phyloP scores from a whole-genome alignment of 371 early-diverging fungal species.

The Mucor velutinosus region DNA sequence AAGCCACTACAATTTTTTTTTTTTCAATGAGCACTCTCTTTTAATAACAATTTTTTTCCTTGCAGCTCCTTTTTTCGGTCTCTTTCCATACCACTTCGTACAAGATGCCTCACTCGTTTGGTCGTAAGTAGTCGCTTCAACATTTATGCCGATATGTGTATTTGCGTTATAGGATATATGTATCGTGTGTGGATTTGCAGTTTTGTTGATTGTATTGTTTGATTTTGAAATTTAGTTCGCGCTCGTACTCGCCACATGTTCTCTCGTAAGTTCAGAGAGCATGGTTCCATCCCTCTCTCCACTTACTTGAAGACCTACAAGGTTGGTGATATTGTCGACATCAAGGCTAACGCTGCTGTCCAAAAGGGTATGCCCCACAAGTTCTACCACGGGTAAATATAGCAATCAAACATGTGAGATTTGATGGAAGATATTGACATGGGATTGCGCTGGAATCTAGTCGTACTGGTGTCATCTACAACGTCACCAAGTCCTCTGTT shows the following conservation, averaged over 20 bases:
- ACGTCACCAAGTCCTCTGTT: conserved; percentile 97
- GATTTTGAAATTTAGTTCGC: conserved; percentile 58
- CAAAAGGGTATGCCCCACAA: conserved; percentile 99
- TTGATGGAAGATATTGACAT: neutral
- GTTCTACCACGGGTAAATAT: conserved; percentile 97
- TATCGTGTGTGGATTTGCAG: neutral
- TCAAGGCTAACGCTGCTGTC: conserved; percentile 91
- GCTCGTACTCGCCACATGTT: conserved; percentile 99
- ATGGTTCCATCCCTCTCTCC: conserved; percentile 92
- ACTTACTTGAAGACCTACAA: conserved; percentile 98
- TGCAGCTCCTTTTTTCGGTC: conserved; percentile 21
- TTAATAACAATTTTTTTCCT: conserved; percentile 33
- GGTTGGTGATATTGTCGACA: conserved; percentile 99
- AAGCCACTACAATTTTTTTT: conserved; percentile 34
- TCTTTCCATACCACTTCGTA: conserved; percentile 31
- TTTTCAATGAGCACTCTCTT: conserved; percentile 14
- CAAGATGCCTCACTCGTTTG: conserved; percentile 94
- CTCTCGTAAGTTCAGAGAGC: conserved; percentile 95
- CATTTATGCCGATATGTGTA: neutral
- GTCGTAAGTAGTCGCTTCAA: conserved; percentile 56
- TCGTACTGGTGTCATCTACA: conserved; percentile 98
- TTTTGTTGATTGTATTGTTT: neutral
- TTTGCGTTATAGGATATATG: neutral
- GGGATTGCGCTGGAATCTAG: conserved; percentile 37
- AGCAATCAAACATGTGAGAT: neutral